A percentile compares a stretch with the other conserved stretches of the same genome.
Conservation (phyloP, 192 early-diverging fungal species). For the Coemansia sp. region DNA sequence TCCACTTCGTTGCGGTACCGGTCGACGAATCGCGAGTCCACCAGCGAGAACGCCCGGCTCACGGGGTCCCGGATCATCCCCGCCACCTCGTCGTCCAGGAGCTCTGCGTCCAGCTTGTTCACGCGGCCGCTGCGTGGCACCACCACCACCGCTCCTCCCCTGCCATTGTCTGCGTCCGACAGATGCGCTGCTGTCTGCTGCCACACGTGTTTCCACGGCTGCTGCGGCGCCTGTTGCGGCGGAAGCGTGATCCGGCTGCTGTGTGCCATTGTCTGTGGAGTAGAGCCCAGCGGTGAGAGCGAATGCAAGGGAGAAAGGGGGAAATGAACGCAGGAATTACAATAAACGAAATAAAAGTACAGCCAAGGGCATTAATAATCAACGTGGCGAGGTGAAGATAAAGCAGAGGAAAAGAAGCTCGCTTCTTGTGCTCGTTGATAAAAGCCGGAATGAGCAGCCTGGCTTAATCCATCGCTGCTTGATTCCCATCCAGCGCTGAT, state of each 20-base stretch:
- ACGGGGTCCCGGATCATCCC: conserved; percentile 79
- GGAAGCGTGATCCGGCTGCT: conserved; percentile 2
- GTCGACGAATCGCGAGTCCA: conserved; percentile 57
- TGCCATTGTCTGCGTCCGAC: conserved; percentile 19
- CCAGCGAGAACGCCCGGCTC: conserved; percentile 65
- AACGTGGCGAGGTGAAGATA: not conserved
- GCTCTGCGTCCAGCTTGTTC: conserved; percentile 80
- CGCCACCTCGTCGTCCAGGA: conserved; percentile 77
- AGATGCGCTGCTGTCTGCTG: conserved; percentile 44
- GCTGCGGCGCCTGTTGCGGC: conserved; percentile 28
- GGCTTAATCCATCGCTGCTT: not conserved
- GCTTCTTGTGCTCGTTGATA: too few species aligned
- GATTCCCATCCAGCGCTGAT: too few species aligned
- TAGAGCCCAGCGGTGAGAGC: too few species aligned
- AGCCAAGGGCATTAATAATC: not conserved
- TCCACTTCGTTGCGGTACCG: conserved; percentile 73
- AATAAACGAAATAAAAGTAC: not conserved
- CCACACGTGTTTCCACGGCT: conserved; percentile 45
- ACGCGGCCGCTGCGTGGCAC: conserved; percentile 60
- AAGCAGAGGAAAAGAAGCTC: not conserved
- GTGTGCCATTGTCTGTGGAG: not conserved
- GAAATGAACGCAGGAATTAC: not conserved
- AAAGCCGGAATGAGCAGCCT: too few species aligned
- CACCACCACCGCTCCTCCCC: conserved; percentile 55
- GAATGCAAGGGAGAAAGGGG: not conserved